Evolutionary conservation across 2,329 filamentous ascomycete genomes (phyloP), one percentile per base, ranked within the genome.

Genomic region (Capronia coronata): DNA sequence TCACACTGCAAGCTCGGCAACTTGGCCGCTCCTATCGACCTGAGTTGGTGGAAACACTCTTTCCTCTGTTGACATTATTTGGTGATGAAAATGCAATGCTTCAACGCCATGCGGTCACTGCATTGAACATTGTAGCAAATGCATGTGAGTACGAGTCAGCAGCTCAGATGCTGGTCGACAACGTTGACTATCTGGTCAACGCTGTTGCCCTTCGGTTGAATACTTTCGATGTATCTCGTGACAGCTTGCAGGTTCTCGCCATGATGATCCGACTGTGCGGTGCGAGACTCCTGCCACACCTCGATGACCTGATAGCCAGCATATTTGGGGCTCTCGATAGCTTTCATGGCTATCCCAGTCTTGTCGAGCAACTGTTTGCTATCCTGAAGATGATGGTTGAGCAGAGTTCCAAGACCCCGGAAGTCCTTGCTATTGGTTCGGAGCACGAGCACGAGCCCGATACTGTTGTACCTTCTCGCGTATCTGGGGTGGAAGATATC

Each of bases 161-260:
- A 3, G 84, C 84, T 21, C 81, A 86, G 13, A 72, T 98, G 57
- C 83, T 98, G 32, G 79, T 97, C 22, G 82, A 86, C 45, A 98
- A 98, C 54, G 90, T 88, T 13, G 93, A 98, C 67, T 98, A 98
- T 65, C 86, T 98, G 68, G 84, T 97, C 53, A 97, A 97, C 63
- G 87, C 93, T 0, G 81, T 98, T 13, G 87, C 87, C 0, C 69
- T 97, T 52, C 86, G 89, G 54, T 77, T 98, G 6, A 96, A 95
- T 61, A 87, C 87, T 0, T 87, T 96, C 57, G 89, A 96, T 57
- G 84, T 97, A 45, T 91, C 89, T 0, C 90, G 91, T 1, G 86
- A 94, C 55, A 89, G 88, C 2, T 89, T 90, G 2, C 86, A 91
- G 59, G 93, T 97, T 1, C 69, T 98, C 42, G 77, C 85, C 5